A percentile compares a stretch with the other conserved stretches of the same genome.
Evolutionary conservation across 305 asterid species (phyloP).

Genomic region (Ilex paraguariensis): DNA sequence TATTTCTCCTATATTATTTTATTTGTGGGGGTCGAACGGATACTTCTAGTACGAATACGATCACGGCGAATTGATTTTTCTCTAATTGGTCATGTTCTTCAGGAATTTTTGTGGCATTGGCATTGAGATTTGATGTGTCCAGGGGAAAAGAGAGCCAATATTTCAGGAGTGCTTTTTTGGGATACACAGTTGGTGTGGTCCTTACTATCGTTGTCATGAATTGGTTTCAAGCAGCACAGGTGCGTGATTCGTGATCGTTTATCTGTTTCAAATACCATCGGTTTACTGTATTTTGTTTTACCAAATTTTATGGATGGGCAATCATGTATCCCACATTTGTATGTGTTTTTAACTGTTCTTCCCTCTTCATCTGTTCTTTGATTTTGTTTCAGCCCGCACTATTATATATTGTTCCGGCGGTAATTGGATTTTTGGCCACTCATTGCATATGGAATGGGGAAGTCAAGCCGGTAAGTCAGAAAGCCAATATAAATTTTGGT

Average conservation of each 20-base stretch:
- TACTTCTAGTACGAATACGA: no score
- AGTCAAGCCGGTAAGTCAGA: conserved; percentile 60
- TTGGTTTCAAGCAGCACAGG: conserved; percentile 99
- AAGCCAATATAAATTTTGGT: not conserved
- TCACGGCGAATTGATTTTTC: no score
- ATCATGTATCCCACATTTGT: no score
- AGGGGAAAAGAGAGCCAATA: conserved; percentile 75
- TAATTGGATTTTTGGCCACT: conserved; percentile 78
- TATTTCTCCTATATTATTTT: no score
- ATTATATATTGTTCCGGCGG: conserved; percentile 85
- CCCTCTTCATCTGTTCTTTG: conserved; percentile 8
- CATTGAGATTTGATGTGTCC: conserved; percentile 92
- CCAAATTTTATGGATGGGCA: no score
- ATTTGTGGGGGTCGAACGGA: no score
- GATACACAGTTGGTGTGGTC: conserved; percentile 66
- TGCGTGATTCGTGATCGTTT: conserved; percentile 7
- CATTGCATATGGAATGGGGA: conserved; percentile 92
- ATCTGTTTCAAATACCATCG: no score
- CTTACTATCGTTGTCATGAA: conserved; percentile 89
- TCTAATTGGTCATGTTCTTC: conserved; percentile 13
- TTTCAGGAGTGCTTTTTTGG: conserved; percentile 86
- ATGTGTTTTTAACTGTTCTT: not conserved
- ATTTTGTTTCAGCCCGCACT: conserved; percentile 66
- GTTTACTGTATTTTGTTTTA: not conserved
- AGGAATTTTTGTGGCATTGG: conserved; percentile 98